Percentiles rank a stretch among this genome's conserved stretches.
Evolutionary conservation across 2,329 filamentous ascomycete genomes (phyloP).

Genomic region (Talaromyces verruculosus): DNA sequence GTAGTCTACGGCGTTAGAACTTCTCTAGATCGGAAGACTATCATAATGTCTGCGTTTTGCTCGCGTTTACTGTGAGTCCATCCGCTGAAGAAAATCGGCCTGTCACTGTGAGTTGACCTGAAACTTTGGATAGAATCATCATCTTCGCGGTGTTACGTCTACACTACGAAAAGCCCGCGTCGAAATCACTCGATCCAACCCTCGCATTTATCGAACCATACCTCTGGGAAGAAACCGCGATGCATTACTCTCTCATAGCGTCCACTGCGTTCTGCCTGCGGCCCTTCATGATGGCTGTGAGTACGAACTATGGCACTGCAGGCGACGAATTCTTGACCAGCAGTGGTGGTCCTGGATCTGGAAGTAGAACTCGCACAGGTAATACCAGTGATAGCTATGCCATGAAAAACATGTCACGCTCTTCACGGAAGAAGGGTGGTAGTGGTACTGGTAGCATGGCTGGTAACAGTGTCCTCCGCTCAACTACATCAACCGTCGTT

Average conservation of each 20-base stretch:
- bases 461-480: not conserved
- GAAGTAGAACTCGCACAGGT: constrained; percentile 29
- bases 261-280: constrained; percentile 41
- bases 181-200: constrained; percentile 36
- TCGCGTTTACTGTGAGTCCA: constrained; percentile 40
- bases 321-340: constrained; percentile 27
- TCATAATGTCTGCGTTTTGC: constrained; percentile 36
- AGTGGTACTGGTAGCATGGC: constrained; percentile 7
- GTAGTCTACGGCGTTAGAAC: constrained; percentile 37
- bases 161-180: constrained; percentile 31
- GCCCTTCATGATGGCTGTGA: constrained; percentile 40
- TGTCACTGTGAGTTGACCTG: constrained; percentile 11
- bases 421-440: not conserved
- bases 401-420: constrained; percentile 24
- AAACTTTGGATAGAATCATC: constrained; percentile 33
- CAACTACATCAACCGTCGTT: constrained; percentile 6
- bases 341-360: not conserved
- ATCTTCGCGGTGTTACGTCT: constrained; percentile 40
- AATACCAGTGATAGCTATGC: constrained; percentile 26
- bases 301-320: constrained; percentile 38
- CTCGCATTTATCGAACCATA: constrained; percentile 35
- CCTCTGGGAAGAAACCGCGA: constrained; percentile 39
- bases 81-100: not conserved
- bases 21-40: constrained; percentile 33
- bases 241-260: constrained; percentile 38